Evolutionary conservation across 192 early-diverging fungal species (phyloP).

Genomic region (Coemansia sp.): DNA sequence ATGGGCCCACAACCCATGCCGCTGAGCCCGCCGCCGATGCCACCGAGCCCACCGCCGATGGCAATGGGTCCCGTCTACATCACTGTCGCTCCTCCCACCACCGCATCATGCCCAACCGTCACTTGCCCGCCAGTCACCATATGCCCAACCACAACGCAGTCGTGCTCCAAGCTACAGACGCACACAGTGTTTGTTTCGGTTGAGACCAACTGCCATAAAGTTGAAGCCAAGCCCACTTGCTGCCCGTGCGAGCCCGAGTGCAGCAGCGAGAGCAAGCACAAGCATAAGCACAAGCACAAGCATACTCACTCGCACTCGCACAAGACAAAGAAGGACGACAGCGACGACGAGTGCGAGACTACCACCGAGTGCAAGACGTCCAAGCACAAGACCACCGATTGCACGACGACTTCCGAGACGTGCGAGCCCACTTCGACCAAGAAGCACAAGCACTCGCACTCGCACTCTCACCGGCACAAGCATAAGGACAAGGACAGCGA

Average conservation of each 20-base stretch:
- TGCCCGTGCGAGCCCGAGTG: slow-evolving; percentile 11
- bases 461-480: slow-evolving; percentile 25
- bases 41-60: neutral
- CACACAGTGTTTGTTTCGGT: slow-evolving; percentile 45
- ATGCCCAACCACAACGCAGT: neutral
- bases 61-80: slow-evolving; percentile 2
- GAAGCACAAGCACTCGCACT: slow-evolving; percentile 22
- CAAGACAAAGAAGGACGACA: neutral
- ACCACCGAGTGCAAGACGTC: neutral
- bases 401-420: slow-evolving; percentile 2
- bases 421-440: slow-evolving; percentile 17
- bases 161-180: slow-evolving; percentile 8
- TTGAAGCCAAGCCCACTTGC: slow-evolving; percentile 5
- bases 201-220: slow-evolving; percentile 29
- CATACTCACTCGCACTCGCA: slow-evolving; percentile 6
- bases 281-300: slow-evolving; percentile 13
- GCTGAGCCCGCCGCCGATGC: neutral
- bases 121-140: neutral
- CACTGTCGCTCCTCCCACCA: neutral
- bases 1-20: neutral
- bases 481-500: slow-evolving; percentile 8
- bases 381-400: neutral
- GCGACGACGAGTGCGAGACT: slow-evolving; percentile 7
- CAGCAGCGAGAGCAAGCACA: slow-evolving; percentile 19
- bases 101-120: neutral